Base-by-base conservation (phyloP, 768 basidiomycete species). In the Calocera viscosa region DNA sequence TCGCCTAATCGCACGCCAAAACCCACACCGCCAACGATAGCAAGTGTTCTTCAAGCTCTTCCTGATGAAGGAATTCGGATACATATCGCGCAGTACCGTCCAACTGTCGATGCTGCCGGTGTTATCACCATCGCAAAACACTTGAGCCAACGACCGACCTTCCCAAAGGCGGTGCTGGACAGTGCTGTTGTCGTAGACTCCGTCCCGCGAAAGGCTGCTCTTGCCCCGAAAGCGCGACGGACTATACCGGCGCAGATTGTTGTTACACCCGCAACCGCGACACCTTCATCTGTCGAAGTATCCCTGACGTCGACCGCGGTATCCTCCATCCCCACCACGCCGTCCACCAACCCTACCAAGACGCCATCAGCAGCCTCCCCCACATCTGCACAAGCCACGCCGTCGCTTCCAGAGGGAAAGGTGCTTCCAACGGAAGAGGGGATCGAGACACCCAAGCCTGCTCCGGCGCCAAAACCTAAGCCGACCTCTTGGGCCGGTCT, bases 1-100 rank as follows among this genome's bases (percentile, higher is more conserved):
- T 60, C 53, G 11, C 53, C 53, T 10, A 60, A 60, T 19, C 53
- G 53, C 53, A 60, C 53, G 11, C 53, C 53, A 14, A 60, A 60
- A 30, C 14, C 53, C 53, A 60, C 53, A 30, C 53, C 53, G 22
- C 53, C 53, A 2, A 60, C 53, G 14, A 60, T 60, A 2, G 2
- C 53, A 2, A 60, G 53, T 19, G 53, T 60, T 30, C 53, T 60
- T 19, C 26, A 60, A 30, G 53, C 53, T 10, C 11, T 60, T 19
- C 53, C 53, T 5, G 24, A 26, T 30, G 53, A 26, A 10, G 30
- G 14, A 5, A 32, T 60, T 10, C 24, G 24, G 26, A 32, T 60
- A 28, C 53, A 60, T 30, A 26, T 60, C 30, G 53, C 53, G 14
- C 53, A 26, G 14, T 60, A 28, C 22, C 53, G 53, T 12, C 53